Conservation (phyloP, 176 grass and related monocot species). For the Phyllostachys edulis region DNA sequence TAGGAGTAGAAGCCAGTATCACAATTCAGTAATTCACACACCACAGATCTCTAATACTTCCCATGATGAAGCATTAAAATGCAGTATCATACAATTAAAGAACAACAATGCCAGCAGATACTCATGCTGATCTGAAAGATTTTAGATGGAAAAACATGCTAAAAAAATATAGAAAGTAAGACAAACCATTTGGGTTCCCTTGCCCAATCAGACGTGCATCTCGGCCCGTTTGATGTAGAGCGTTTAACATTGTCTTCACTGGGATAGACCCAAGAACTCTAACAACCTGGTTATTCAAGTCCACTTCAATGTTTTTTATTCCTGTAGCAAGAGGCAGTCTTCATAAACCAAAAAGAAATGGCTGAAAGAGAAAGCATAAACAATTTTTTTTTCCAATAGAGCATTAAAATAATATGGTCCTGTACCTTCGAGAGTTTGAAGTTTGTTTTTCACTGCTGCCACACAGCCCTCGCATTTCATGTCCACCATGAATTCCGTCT, state of each 20-base stretch:
- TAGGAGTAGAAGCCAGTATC: neutral
- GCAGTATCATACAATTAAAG: neutral
- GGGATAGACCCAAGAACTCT: conserved; percentile 78
- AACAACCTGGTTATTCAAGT: conserved; percentile 84
- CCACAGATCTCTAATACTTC: neutral
- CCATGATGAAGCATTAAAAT: neutral
- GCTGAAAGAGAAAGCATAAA: conserved; percentile 8
- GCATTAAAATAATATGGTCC: neutral
- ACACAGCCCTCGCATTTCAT: conserved; percentile 97
- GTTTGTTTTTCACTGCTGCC: conserved; percentile 64
- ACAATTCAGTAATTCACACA: neutral
- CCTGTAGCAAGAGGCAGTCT: conserved; percentile 40
- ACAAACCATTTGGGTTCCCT: conserved; percentile 89
- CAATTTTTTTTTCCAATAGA: neutral
- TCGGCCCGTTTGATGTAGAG: conserved; percentile 66
- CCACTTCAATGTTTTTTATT: conserved; percentile 83
- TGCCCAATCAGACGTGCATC: conserved; percentile 82
- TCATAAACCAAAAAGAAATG: conserved; percentile 21
- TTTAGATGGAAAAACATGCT: neutral
- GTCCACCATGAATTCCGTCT: conserved; percentile 99
- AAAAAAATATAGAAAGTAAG: conserved; percentile 7
- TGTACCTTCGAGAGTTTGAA: conserved; percentile 75
- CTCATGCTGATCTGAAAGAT: neutral
- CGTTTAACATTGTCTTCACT: conserved; percentile 79
- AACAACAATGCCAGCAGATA: neutral